Evolutionary conservation across 805 yeast genomes (phyloP), one percentile per base, ranked within the genome.

Genomic region (Candida pseudofarinosa): DNA sequence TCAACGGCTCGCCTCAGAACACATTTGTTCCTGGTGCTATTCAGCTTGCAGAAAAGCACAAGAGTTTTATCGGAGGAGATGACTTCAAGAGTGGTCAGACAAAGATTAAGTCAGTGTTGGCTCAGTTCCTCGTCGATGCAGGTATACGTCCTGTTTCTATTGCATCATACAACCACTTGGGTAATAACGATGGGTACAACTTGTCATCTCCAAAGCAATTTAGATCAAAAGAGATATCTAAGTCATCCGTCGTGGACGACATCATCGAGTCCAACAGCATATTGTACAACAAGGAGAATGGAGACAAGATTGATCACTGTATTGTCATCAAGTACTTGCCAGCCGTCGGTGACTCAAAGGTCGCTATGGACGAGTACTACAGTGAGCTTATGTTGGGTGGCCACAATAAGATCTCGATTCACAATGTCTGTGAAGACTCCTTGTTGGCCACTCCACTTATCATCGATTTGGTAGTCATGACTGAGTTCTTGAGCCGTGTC

Each of bases 321-420:
- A 90, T 90, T 63, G 97, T 90, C 47, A 90, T 90, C 74, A 90
- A 90, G 71, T 89, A 90, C 66, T 71, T 91, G 62, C 85, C 87
- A 43, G 97, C 97, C 6, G 97, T 90, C 38, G 96, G 96, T 32
- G 98, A 90, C 67, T 83, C 93, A 51, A 90, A 90, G 74, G 96
- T 90, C 50, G 98, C 98, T 41, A 91, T 90, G 97, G 98, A 90
- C 67, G 97, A 91, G 71, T 90, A 90, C 72, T 88, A 91, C 73
- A 85, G 95, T 43, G 97, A 90, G 69, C 81, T 90, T 61, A 91
- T 90, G 97, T 77, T 90, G 56, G 98, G 98, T 48, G 98, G 98
- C 36, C 97, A 90, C 71, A 91, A 90, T 73, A 85, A 93, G 62
- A 85, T 90, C 53, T 82, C 95, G 38, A 85, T 91, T 60, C 96